Base-by-base conservation (phyloP, 441 rosid genomes). In the Populus hybrid region DNA sequence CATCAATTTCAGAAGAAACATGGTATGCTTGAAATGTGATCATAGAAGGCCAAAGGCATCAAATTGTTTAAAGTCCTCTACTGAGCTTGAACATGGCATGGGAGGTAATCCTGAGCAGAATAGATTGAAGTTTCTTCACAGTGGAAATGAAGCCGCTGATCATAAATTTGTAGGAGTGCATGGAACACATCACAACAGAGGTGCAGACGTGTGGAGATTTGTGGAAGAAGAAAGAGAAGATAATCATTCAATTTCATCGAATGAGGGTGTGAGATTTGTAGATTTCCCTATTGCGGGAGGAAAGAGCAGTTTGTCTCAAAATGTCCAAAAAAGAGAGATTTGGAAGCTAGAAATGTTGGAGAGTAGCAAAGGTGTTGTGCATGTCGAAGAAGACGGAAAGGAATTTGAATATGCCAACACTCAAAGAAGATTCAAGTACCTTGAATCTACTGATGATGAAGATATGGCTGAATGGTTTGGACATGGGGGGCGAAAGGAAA, bases 1-100 rank as follows among this genome's bases (percentile, higher is more conserved):
- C 83, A 79, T 94, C 76, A 94, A 94, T 77, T 94, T 94, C 71
- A 82, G 93, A 88, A 86, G 90, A 80, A 93, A 94, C 82, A 81
- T 88, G 75, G 79, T 86, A 28, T 94, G 98, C 87, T 84, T 93
- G 87, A 93, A 94, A 82, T 93, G 98, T 80, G 95, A 91, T 82
- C 89, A 93, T 82, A 89, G 81, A 83, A 76, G 91, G 57, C 87
- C 88, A 21, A 93, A 90, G 90, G 85, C 85, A 73, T 69, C 77
- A 71, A 85, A 76, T 73, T 76, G 76, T 83, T 75, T 84, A 42
- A 67, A 75, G 23, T 9, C 74, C 75, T 64, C 76, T 64, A 64
- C 80, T 82, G 77, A 36, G 34, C 57, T 30, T 23, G 78, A 78
- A 36, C 35, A 42, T 34, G 67, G 71, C 9, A 63, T 35, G 32